Percentiles rank a stretch among this genome's conserved stretches.
Evolutionary conservation across 768 basidiomycete genomes (phyloP).

Genomic region (Tulasnella sp.): DNA sequence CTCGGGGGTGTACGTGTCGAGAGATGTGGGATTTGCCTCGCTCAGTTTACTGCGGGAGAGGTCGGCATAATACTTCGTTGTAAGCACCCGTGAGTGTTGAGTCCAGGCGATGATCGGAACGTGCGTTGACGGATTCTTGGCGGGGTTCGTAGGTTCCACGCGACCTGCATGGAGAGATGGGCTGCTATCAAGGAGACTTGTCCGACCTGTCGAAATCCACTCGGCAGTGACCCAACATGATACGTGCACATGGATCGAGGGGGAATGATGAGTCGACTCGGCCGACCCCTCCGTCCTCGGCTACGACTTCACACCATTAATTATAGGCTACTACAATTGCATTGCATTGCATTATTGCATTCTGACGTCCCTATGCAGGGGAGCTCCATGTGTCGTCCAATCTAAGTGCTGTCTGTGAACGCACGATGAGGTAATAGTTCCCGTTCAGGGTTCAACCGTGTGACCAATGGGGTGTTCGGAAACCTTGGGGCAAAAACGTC

Average conservation of each 20-base stretch:
- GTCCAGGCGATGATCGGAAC: too few species aligned
- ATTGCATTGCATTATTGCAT: too few species aligned
- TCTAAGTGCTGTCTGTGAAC: neutral
- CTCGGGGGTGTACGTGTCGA: neutral
- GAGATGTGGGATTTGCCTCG: constrained; percentile 16
- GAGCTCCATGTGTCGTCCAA: neutral
- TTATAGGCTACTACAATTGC: too few species aligned
- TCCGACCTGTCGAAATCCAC: constrained; percentile 2
- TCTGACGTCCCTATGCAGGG: too few species aligned
- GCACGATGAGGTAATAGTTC: constrained; percentile 1
- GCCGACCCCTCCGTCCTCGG: neutral
- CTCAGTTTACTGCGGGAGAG: constrained; percentile 15
- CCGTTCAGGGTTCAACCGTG: neutral
- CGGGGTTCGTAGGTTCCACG: neutral
- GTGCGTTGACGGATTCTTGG: too few species aligned
- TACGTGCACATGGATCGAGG: neutral
- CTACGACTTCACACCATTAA: neutral
- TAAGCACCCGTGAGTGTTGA: constrained; percentile 4
- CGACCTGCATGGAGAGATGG: constrained; percentile 6
- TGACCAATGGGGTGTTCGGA: neutral
- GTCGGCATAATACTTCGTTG: neutral
- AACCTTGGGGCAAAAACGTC: constrained; percentile 1
- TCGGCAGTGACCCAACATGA: neutral
- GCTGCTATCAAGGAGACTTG: neutral
- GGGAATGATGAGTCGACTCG: neutral